phyloP scores from a whole-genome alignment of 2,329 filamentous ascomycete species.

The Neopestalotiopsis sp. region DNA sequence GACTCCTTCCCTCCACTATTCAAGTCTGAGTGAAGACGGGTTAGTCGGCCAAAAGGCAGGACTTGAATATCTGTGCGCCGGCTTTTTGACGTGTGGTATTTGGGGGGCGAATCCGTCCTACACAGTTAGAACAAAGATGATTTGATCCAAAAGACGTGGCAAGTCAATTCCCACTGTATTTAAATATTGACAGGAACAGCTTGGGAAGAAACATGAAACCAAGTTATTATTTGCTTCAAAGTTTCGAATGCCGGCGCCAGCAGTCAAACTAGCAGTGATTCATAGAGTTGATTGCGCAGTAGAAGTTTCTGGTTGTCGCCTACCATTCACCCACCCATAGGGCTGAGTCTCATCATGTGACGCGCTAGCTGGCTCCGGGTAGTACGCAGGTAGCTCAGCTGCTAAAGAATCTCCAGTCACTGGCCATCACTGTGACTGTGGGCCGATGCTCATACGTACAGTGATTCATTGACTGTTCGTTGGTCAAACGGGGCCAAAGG shows the following conservation, averaged over 20 bases:
- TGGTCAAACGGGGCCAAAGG: no score
- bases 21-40: not conserved
- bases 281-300: not conserved
- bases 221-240: not conserved
- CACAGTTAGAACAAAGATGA: not conserved
- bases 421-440: not conserved
- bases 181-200: not conserved
- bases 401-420: not conserved
- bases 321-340: constrained; percentile 23
- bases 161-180: not conserved
- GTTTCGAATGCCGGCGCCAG: not conserved
- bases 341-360: constrained; percentile 32
- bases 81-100: not conserved
- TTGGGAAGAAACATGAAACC: not conserved
- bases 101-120: not conserved
- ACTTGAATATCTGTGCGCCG: not conserved
- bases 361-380: not conserved
- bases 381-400: not conserved
- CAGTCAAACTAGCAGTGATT: not conserved
- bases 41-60: not conserved
- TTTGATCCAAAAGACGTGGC: not conserved
- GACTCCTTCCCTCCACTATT: not conserved
- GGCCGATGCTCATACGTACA: not conserved
- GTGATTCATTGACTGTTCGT: not conserved
- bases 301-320: not conserved